These are phyloP conservation scores for Tylopilus orsonianus DNA, from an alignment of 1,284 basidiomycete genomes.

Conservation along the genomic window DNA sequence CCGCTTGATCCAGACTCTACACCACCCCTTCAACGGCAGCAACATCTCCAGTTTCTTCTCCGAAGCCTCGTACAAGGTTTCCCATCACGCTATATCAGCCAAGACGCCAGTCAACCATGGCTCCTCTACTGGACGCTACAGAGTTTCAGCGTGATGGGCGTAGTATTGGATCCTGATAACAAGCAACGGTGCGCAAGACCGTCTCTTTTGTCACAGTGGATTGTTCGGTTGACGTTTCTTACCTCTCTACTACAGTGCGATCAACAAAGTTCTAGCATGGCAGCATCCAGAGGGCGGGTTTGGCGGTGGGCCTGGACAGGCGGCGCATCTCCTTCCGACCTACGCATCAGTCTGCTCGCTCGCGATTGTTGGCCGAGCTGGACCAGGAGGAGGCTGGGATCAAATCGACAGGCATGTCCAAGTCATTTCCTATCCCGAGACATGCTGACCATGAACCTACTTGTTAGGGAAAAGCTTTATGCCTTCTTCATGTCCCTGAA, in stretches of 20 bases:
- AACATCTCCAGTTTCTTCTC: conserved; percentile 69
- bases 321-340: conserved; percentile 86
- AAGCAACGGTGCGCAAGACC: conserved; percentile 59
- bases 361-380: conserved; percentile 78
- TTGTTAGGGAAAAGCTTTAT: conserved; percentile 70
- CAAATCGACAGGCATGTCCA: conserved; percentile 66
- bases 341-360: conserved; percentile 88
- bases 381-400: conserved; percentile 80
- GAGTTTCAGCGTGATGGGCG: conserved; percentile 73
- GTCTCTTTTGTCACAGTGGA: neutral
- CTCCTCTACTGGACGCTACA: conserved; percentile 90
- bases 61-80: conserved; percentile 75
- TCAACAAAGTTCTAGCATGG: conserved; percentile 75
- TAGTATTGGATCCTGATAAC: conserved; percentile 71
- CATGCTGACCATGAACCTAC: neutral
- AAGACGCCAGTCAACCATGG: conserved; percentile 94
- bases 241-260: conserved; percentile 46
- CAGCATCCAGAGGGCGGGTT: conserved; percentile 88
- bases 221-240: neutral
- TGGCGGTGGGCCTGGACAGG: conserved; percentile 87
- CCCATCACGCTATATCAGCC: conserved; percentile 71
- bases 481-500: conserved; percentile 92
- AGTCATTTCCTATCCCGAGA: neutral
- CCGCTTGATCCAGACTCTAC: conserved; percentile 31
- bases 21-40: conserved; percentile 49